phyloP scores from a whole-genome alignment of 2,329 filamentous ascomycete species.

The Hymenoscyphus linearis region DNA sequence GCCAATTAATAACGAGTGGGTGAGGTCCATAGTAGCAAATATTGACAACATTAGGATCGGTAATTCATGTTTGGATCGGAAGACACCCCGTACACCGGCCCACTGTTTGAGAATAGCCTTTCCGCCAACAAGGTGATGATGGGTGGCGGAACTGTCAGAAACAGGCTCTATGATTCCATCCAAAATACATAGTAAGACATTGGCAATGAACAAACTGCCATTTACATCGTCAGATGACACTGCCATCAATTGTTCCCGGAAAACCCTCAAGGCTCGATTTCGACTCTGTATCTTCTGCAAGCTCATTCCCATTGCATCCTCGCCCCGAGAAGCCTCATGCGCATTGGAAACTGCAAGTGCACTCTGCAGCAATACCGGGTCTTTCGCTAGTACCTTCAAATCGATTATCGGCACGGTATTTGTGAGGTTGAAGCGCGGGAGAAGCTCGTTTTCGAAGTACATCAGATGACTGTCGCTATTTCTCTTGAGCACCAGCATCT shows the following conservation, averaged over 20 bases:
- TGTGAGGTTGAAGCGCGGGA: conserved; percentile 28
- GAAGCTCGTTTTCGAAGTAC: conserved; percentile 28
- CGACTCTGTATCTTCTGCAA: conserved; percentile 26
- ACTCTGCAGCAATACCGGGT: conserved; percentile 25
- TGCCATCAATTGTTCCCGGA: conserved; percentile 33
- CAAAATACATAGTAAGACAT: conserved; percentile 39
- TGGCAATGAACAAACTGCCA: conserved; percentile 37
- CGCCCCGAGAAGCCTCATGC: conserved; percentile 23
- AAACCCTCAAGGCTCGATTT: conserved; percentile 29
- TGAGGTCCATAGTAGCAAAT: conserved; percentile 40
- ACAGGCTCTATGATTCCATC: conserved; percentile 29
- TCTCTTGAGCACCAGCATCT: conserved; percentile 22
- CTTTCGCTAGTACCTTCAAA: conserved; percentile 21
- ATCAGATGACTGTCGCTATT: conserved; percentile 27
- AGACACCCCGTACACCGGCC: conserved; percentile 22
- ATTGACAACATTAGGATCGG: conserved; percentile 39
- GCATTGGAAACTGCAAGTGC: conserved; percentile 25
- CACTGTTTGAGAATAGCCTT: conserved; percentile 28
- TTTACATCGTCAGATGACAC: conserved; percentile 31
- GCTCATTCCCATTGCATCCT: conserved; percentile 18
- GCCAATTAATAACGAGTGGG: conserved; percentile 37
- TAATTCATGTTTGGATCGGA: conserved; percentile 22
- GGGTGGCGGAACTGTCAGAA: conserved; percentile 22
- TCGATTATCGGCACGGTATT: conserved; percentile 25
- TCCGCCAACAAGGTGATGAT: conserved; percentile 26